Base-by-base conservation (phyloP, 495 filamentous ascomycete genomes). In the Evernia prunastri region DNA sequence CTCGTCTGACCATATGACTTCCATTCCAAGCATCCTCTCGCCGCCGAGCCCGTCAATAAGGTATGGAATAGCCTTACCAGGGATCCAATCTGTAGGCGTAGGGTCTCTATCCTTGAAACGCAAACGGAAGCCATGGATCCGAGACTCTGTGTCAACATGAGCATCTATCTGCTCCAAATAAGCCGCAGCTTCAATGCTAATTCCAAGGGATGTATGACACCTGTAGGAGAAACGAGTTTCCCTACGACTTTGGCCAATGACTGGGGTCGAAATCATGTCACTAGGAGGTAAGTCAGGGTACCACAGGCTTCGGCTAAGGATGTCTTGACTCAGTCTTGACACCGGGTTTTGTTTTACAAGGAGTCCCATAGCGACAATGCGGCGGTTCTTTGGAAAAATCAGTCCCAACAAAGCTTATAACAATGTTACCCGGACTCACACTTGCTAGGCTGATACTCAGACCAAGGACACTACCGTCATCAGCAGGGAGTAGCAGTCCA, bases 11-110 rank as follows among this genome's bases (percentile, higher is more conserved):
- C 49, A 53, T 15, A 53, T 25, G 15, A 53, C 49, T 53, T 53
- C 49, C 49, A 53, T 11, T 23, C 49, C 49, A 25, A 25, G 49
- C n/a, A 53, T 53, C 17, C 49, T 53, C 49, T 53, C 49, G n/a
- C 49, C 49, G 49, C 49, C 49, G 17, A 20, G 49, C n/a, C 49
- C 49, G 49, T 53, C 49, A 53, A 53, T 29, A 23, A 53, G n/a
- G 49, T 53, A 53, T 29, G 49, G n/a, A 53, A 53, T 53, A 53
- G n/a, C 29, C 29, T 53, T 53, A 53, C 49, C 49, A 23, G 49
- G 49, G 20, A 53, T 53, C 49, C 49, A 53, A 25, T 53, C n/a
- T 25, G 49, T 53, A 53, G 49, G 49, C n/a, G 29, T 29, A 25
- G 49, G 49, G 11, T 27, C 49, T 10, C 49, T 23, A 53, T 53